Percentiles rank a stretch among this genome's conserved stretches.
These are phyloP conservation scores for Pistacia vera DNA, from an alignment of 345 rosid species.

Conservation along the genomic window DNA sequence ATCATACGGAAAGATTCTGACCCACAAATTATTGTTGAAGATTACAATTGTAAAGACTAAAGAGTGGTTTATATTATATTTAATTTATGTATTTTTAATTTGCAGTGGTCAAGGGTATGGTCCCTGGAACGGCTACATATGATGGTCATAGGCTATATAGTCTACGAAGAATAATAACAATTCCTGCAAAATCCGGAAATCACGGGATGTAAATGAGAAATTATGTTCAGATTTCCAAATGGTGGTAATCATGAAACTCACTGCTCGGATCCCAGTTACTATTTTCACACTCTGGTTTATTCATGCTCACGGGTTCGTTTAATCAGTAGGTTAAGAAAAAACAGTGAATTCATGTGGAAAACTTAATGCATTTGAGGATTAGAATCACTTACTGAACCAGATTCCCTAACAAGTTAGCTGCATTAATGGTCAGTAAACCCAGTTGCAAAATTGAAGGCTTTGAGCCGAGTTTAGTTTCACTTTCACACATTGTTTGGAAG, in stretches of 20 bases:
- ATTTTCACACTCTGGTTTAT: not conserved
- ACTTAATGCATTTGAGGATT: not conserved
- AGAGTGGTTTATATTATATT: no score
- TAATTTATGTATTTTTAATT: no score
- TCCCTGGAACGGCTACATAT: not conserved
- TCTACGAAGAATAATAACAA: not conserved
- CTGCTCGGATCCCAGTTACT: not conserved
- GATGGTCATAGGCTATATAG: constrained; percentile 6
- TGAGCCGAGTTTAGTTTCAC: not conserved
- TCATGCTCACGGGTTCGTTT: no score
- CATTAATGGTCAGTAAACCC: no score
- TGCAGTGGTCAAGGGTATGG: not conserved
- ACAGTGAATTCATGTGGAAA: not conserved
- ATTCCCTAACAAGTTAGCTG: not conserved
- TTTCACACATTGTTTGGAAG: not conserved
- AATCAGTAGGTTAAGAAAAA: no score
- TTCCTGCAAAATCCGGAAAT: constrained; percentile 26
- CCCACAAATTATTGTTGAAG: no score
- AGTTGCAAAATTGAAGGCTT: not conserved
- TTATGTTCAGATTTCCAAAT: constrained; percentile 1
- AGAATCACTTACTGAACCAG: not conserved
- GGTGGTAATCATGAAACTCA: constrained; percentile 10
- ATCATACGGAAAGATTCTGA: no score
- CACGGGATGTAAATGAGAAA: constrained; percentile 22
- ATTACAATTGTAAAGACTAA: no score